Evolutionary conservation across 2,329 filamentous ascomycete genomes (phyloP), one percentile per base, ranked within the genome.

Genomic region (Colletotrichum navitas): DNA sequence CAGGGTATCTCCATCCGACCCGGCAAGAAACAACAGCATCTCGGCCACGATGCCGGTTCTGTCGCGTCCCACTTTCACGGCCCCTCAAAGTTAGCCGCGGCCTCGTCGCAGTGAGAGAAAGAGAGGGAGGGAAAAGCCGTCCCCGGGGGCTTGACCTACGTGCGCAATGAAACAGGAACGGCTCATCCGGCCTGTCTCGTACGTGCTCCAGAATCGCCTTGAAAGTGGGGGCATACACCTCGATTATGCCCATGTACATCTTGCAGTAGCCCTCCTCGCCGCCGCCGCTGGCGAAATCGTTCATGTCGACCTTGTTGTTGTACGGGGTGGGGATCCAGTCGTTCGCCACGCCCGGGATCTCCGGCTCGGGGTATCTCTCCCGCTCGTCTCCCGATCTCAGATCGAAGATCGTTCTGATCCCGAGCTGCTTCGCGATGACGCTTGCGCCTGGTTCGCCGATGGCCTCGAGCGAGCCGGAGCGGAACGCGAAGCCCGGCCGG

Each of bases 381-480:
- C 47, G n/a, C 47, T 51, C 47, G 5, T 51, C 12, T 8, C 12
- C 47, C 12, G 47, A 51, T 12, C 47, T 26, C 12, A 51, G 14
- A 10, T 51, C 47, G 24, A 51, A 51, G 5, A 51, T 51, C 24
- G 24, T 14, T 10, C 2, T 51, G 12, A 51, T 16, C 47, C 47
- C 47, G 11, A 51, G 47, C n/a, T 8, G 47, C 10, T 16, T 3
- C 24, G 47, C 6, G 12, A 51, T 51, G 47, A 26, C 47, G 12
- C 12, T 14, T 5, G 12, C 24, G n/a, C 47, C 47, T 4, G n/a
- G 1, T 26, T 26, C 18, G 0, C 34, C 29, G 1, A 68, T 18
- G 16, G 14, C 29, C 16, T 68, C 66, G 45, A 68, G 60, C 24
- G 60, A 47, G n/a, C 60, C 66, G n/a, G 60, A 39, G 52, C 66